These are phyloP conservation scores for Gracilaria gracilis DNA, from an alignment of 23 red algal species.

Conservation along the genomic window DNA sequence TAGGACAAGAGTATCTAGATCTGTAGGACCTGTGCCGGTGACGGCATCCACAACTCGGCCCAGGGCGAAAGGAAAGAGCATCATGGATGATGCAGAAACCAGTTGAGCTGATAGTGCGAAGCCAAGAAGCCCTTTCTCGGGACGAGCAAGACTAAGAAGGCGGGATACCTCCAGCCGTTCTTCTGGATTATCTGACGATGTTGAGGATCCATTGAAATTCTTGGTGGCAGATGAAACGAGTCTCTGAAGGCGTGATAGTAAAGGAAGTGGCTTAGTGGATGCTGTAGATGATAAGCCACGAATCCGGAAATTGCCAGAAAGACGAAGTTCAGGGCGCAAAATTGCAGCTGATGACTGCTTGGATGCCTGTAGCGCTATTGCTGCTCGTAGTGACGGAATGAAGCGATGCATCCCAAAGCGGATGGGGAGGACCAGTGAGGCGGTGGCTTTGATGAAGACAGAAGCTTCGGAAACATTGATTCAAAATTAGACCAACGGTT, in stretches of 20 bases:
- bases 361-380: not conserved
- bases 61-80: conserved; percentile 92
- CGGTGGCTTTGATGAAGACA: not conserved
- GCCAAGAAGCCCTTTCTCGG: conserved; percentile 63
- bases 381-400: conserved; percentile 8
- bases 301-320: not conserved
- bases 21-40: conserved; percentile 45
- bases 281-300: conserved; percentile 16
- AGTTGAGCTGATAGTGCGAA: conserved; percentile 87
- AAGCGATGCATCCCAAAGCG: conserved; percentile 25
- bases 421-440: not conserved
- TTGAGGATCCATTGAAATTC: conserved; percentile 5
- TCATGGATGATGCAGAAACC: conserved; percentile 85
- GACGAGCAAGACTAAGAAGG: conserved; percentile 60
- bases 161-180: conserved; percentile 41
- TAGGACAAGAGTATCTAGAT: conserved; percentile 70
- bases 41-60: conserved; percentile 90
- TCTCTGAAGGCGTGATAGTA: conserved; percentile 29
- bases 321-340: not conserved
- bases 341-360: not conserved
- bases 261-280: conserved; percentile 24
- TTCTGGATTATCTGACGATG: conserved; percentile 36
- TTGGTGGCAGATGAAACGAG: conserved; percentile 11
- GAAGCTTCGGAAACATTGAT: not conserved
- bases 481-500: not conserved